Evolutionary conservation across 2,329 filamentous ascomycete species (phyloP).

Genomic region (Sclerotinia trifoliorum): DNA sequence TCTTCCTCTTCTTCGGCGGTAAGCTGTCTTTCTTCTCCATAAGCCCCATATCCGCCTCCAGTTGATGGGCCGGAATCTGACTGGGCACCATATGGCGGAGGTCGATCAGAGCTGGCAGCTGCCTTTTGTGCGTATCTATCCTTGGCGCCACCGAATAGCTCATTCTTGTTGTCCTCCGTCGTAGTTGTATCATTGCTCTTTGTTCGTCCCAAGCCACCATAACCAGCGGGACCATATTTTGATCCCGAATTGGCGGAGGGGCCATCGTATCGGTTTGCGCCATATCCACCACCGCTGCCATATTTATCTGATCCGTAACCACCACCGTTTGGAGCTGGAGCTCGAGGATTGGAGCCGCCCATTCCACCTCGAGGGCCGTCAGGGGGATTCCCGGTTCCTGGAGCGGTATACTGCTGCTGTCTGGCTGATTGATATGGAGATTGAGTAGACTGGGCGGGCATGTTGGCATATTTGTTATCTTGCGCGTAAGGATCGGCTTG

Average conservation of each 20-base stretch:
- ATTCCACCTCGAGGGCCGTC: slow-evolving; percentile 30
- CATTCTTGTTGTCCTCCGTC: slow-evolving; percentile 58
- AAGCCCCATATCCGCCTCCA: slow-evolving; percentile 47
- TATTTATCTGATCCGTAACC: slow-evolving; percentile 57
- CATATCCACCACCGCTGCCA: slow-evolving; percentile 52
- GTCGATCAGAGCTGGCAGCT: slow-evolving; percentile 32
- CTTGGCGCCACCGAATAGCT: slow-evolving; percentile 53
- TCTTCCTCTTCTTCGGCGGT: slow-evolving; percentile 76
- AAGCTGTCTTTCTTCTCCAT: slow-evolving; percentile 71
- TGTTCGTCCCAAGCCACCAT: slow-evolving; percentile 56
- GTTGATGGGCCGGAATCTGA: slow-evolving; percentile 27
- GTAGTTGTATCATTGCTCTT: slow-evolving; percentile 44
- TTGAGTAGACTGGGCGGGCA: slow-evolving; percentile 41
- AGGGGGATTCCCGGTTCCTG: slow-evolving; percentile 31
- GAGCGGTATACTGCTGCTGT: slow-evolving; percentile 33
- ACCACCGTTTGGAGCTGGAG: slow-evolving; percentile 36
- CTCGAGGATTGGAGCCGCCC: slow-evolving; percentile 26
- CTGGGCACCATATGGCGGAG: slow-evolving; percentile 34
- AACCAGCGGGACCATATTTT: slow-evolving; percentile 54
- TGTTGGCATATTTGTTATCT: slow-evolving; percentile 53
- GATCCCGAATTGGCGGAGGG: slow-evolving; percentile 40
- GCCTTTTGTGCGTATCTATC: slow-evolving; percentile 38
- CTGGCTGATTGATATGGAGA: slow-evolving; percentile 34
- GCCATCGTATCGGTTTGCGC: slow-evolving; percentile 53
- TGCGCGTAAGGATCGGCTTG: slow-evolving; percentile 58